Evolutionary conservation across 495 filamentous ascomycete genomes (phyloP), one percentile per base, ranked within the genome.

Genomic region (Aspergillus sclerotiicarbonarius): DNA sequence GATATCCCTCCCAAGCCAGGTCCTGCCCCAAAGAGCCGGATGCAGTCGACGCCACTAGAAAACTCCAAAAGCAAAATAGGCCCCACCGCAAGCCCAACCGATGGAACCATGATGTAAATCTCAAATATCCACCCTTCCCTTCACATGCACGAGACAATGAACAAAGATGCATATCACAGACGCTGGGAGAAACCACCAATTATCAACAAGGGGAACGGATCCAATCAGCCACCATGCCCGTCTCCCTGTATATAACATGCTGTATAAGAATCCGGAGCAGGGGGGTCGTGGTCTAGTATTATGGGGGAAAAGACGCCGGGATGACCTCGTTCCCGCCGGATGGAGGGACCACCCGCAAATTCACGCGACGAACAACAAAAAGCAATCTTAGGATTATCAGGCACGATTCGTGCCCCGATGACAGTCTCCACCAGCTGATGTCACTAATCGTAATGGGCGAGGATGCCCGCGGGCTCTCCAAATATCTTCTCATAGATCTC

Each of bases 401-500:
- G n/a, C 37, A 13, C 8, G 2, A 6, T 29, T 49, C 46, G 13
- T 30, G 20, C 46, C 46, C 18, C 13, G 18, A 18, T 16, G 44
- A 47, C 21, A 21, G 18, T 9, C 18, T 8, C 5, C 18, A 21
- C 18, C 6, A 2, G 37, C 37, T 7, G 16, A 29, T 8, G 20
- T 10, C 18, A 3, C 20, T 29, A 47, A 18, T 29, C 21, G 16
- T 20, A 18, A 18, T 47, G 44, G 7, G 21, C 21, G 58, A 68
- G 62, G 67, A 63, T 46, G 67, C 62, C 56, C 18, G 61, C 63
- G 15, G 62, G 49, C 16, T 71, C 63, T 10, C 61, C 65, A 53
- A 83, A 79, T 51, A 74, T 78, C 54, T 83, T 80, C n/a, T 72
- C 67, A 33, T 84, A 82, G 20, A 88, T 75, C 10, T 81, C 80